These are phyloP conservation scores for Aureobasidium leucospermi DNA, from an alignment of 2,329 filamentous ascomycete genomes.

Conservation along the genomic window DNA sequence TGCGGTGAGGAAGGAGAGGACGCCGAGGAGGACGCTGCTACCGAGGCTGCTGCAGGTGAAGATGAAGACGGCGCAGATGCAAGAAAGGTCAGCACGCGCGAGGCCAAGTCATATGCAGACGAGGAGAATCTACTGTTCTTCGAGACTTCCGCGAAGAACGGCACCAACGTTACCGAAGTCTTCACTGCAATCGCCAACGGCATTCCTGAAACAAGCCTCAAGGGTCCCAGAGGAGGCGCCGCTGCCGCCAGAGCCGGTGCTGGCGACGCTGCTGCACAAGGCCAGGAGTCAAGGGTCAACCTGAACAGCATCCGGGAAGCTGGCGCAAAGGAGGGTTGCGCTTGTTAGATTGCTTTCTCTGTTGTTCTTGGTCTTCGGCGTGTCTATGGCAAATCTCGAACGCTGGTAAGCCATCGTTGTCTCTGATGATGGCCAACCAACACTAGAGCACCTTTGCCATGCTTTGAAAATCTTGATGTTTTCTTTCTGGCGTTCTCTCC, in stretches of 20 bases:
- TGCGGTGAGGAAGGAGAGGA: slow-evolving; percentile 45
- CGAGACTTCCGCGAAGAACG: slow-evolving; percentile 96
- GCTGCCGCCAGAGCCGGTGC: slow-evolving; percentile 43
- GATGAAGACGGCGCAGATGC: slow-evolving; percentile 57
- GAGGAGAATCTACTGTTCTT: slow-evolving; percentile 94
- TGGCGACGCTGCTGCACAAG: slow-evolving; percentile 48
- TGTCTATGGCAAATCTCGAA: neutral
- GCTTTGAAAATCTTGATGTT: neutral
- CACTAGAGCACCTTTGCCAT: neutral
- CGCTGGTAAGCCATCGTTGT: neutral
- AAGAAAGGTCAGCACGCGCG: slow-evolving; percentile 81
- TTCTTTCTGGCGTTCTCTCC: neutral
- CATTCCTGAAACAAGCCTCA: slow-evolving; percentile 93
- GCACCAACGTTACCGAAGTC: slow-evolving; percentile 87
- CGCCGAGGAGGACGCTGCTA: slow-evolving; percentile 42
- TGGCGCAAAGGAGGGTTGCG: slow-evolving; percentile 83
- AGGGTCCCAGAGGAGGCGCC: slow-evolving; percentile 69
- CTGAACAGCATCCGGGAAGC: slow-evolving; percentile 65
- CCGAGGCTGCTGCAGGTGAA: slow-evolving; percentile 37
- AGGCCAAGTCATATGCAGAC: slow-evolving; percentile 88
- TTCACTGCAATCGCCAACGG: slow-evolving; percentile 98
- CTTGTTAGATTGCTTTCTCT: slow-evolving; percentile 53
- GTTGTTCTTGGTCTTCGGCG: neutral
- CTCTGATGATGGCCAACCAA: neutral
- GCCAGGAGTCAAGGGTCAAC: slow-evolving; percentile 70